Conservation (phyloP, 176 grass and related monocot genomes). For the Oryza australiensis region DNA sequence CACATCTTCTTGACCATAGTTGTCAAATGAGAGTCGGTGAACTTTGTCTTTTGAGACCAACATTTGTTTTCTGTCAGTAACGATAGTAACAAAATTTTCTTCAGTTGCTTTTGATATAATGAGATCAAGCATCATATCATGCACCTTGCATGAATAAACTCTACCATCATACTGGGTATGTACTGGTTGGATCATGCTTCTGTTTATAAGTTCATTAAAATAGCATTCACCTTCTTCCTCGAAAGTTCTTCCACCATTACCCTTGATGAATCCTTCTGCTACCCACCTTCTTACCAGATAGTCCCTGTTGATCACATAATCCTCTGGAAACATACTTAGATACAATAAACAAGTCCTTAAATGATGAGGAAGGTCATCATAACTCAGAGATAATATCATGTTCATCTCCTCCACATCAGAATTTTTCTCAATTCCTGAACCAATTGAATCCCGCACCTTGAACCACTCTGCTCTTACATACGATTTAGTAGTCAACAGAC, state of each 20-base stretch:
- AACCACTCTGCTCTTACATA: slow-evolving; percentile 36
- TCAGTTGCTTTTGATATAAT: slow-evolving; percentile 43
- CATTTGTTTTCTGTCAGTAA: slow-evolving; percentile 26
- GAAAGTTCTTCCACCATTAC: slow-evolving; percentile 1
- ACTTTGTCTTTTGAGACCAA: slow-evolving; percentile 12
- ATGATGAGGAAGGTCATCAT: slow-evolving; percentile 45
- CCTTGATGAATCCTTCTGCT: slow-evolving; percentile 50
- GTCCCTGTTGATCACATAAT: slow-evolving; percentile 43
- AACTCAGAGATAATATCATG: slow-evolving; percentile 52
- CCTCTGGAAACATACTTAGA: slow-evolving; percentile 58
- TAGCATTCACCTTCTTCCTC: slow-evolving; percentile 53
- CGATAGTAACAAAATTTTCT: slow-evolving; percentile 34
- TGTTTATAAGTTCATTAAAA: slow-evolving; percentile 74
- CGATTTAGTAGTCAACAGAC: slow-evolving; percentile 41
- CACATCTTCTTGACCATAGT: background rate
- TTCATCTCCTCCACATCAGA: slow-evolving; percentile 46
- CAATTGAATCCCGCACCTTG: slow-evolving; percentile 39
- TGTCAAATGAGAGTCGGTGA: slow-evolving; percentile 39
- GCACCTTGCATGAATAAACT: slow-evolving; percentile 31
- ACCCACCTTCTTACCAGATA: slow-evolving; percentile 55
- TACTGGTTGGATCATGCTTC: slow-evolving; percentile 47
- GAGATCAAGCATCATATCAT: slow-evolving; percentile 56
- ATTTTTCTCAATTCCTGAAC: slow-evolving; percentile 42
- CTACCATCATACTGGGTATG: slow-evolving; percentile 27
- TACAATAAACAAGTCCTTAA: slow-evolving; percentile 57